Evolutionary conservation across 1,139 yeast species (phyloP), one percentile per base, ranked within the genome.

Genomic region (Candida sojae): DNA sequence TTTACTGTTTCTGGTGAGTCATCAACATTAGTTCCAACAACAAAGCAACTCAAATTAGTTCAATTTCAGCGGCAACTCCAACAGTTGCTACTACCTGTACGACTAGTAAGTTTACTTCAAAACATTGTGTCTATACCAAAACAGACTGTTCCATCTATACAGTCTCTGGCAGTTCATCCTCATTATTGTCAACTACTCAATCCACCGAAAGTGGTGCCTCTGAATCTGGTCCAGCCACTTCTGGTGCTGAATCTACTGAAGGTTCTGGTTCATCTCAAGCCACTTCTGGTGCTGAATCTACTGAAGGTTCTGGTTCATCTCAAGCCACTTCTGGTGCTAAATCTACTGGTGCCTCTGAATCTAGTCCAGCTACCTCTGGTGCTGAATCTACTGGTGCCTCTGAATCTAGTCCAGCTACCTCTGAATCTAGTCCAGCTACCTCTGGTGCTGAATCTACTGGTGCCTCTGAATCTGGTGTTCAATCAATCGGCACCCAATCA

Each of bases 21-120:
- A 26, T 26, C 29, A 6, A 26, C 29, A 6, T 26, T 26, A 8
- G 29, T 26, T 26, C 4, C 29, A 44, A 17, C 67, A 32, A 37
- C 62, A 31, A 6, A 38, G 8, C 42, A 30, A 8, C 10, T 4
- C 11, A 8, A 26, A 25, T 12, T 26, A 37, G 29, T 11, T 11
- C 46, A 42, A 57, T 54, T 31, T 60, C 62, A 48, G 21, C 5
- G n/a, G 38, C 38, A 17, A 61, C 66, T 51, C 52, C 40, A 26
- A 28, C 23, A 10, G 40, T 26, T n/a, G 23, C 40, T 8, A 38
- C 40, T 26, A 38, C 40, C 11, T 26, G 42, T 32, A 26, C 42
- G 5, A 31, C 39, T 21, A n/a, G 39, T 11, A 9, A 9, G n/a
- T 23, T 6, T 10, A 36, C 39, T 5, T 6, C 11, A 11, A 10